Evolutionary conservation across 139 green algal genomes (phyloP).

Genomic region (Auxenochlorella pyrenoidosa): DNA sequence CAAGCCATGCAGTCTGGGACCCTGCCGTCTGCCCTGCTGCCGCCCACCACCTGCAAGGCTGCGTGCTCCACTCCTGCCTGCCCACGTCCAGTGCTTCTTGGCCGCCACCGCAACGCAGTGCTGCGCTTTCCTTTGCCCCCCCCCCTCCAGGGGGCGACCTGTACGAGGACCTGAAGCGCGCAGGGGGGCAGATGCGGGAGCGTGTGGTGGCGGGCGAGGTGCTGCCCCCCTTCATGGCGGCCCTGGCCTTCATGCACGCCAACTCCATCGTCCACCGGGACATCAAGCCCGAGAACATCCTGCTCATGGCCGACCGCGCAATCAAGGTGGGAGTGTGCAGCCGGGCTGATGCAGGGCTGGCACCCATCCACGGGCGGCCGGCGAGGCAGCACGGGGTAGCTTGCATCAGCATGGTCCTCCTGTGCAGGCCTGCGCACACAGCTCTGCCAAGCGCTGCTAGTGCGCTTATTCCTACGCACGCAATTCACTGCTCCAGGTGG

Average conservation of each 20-base stretch:
- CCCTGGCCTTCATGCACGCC: conserved; percentile 77
- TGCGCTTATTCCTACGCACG: too few species aligned
- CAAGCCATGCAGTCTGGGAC: too few species aligned
- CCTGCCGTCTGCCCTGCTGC: too few species aligned
- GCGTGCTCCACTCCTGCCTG: too few species aligned
- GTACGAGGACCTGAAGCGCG: conserved; percentile 79
- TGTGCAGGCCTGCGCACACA: neutral
- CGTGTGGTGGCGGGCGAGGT: conserved; percentile 55
- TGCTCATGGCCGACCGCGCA: conserved; percentile 60
- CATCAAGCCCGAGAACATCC: conserved; percentile 91
- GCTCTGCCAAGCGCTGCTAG: too few species aligned
- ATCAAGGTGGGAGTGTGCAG: conserved; percentile 39
- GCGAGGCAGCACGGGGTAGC: neutral
- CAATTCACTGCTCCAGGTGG: conserved; percentile 53
- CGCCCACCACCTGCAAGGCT: neutral
- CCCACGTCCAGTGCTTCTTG: too few species aligned
- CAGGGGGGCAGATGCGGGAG: conserved; percentile 71
- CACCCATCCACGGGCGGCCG: neutral
- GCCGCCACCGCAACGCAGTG: neutral
- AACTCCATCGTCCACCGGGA: conserved; percentile 75
- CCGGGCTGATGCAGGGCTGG: neutral
- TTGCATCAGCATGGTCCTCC: neutral
- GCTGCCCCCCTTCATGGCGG: conserved; percentile 78
- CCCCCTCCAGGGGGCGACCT: conserved; percentile 71
- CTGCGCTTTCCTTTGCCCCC: neutral